Conservation (phyloP, 75 land plant species). For the Pinus taeda region DNA sequence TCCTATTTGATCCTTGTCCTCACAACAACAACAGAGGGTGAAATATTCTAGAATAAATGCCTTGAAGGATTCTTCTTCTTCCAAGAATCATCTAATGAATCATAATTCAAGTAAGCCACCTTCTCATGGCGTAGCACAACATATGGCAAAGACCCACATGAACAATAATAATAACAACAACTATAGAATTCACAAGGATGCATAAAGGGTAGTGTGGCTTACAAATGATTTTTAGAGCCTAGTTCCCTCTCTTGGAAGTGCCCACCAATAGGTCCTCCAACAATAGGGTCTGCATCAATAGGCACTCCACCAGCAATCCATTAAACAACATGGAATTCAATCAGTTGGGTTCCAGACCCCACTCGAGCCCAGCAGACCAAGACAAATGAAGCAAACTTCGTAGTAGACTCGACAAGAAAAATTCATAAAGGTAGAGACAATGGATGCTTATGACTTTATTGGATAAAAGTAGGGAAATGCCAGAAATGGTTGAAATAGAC, state of each 20-base stretch:
- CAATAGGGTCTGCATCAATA: constrained; percentile 25
- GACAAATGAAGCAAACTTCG: background rate
- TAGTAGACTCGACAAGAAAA: background rate
- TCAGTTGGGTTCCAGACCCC: constrained; percentile 4
- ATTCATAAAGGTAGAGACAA: background rate
- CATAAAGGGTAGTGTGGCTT: background rate
- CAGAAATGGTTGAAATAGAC: background rate
- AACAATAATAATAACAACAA: background rate
- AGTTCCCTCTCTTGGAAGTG: background rate
- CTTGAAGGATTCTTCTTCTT: too few relatives aligned
- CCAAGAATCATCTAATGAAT: background rate
- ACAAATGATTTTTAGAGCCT: constrained; percentile 1
- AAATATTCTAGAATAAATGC: background rate
- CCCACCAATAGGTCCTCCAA: constrained; percentile 24
- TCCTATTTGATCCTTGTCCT: too few relatives aligned
- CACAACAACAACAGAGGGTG: background rate
- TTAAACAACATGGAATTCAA: constrained; percentile 7
- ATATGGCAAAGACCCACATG: background rate
- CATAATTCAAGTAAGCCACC: constrained; percentile 5
- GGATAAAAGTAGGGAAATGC: background rate
- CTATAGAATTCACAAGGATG: background rate
- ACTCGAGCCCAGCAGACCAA: background rate
- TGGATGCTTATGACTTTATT: background rate
- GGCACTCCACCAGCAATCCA: constrained; percentile 25
- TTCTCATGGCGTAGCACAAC: background rate